A percentile compares a stretch with the other conserved stretches of the same genome.
phyloP scores from a whole-genome alignment of 148 eudicot species.

The Cornus controversa region DNA sequence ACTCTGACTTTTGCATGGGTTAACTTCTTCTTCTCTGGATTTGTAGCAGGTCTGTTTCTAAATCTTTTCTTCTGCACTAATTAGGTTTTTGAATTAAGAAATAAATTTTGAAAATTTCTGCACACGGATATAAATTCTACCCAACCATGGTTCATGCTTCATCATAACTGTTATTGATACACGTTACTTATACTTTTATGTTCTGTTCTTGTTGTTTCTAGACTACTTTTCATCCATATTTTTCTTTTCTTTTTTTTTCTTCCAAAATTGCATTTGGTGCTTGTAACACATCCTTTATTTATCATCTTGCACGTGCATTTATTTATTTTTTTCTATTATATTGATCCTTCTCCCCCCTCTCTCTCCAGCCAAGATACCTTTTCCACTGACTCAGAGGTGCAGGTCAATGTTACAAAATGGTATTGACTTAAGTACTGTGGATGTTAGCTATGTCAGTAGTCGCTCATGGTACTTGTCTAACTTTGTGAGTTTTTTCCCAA shows the following conservation, averaged over 20 bases:
- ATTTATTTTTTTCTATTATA: not conserved
- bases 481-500: conserved; percentile 15
- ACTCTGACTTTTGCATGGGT: conserved; percentile 98
- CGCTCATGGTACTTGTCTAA: too few relatives aligned
- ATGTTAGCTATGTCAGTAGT: too few relatives aligned
- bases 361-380: conserved; percentile 89
- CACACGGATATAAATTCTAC: not conserved
- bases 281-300: not conserved
- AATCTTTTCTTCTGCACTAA: not conserved
- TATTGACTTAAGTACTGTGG: too few relatives aligned
- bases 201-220: not conserved
- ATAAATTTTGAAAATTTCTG: too few relatives aligned
- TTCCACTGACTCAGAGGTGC: conserved; percentile 96
- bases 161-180: not conserved
- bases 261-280: not conserved
- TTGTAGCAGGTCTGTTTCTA: conserved; percentile 80
- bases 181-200: not conserved
- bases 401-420: conserved; percentile 96
- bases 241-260: too few relatives aligned
- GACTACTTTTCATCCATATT: not conserved
- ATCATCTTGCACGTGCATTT: not conserved
- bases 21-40: conserved; percentile 98
- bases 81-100: too few relatives aligned
- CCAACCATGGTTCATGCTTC: not conserved
- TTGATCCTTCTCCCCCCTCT: not conserved